Conservation (phyloP, 331 rosid genomes). For the Quercus tomentella region DNA sequence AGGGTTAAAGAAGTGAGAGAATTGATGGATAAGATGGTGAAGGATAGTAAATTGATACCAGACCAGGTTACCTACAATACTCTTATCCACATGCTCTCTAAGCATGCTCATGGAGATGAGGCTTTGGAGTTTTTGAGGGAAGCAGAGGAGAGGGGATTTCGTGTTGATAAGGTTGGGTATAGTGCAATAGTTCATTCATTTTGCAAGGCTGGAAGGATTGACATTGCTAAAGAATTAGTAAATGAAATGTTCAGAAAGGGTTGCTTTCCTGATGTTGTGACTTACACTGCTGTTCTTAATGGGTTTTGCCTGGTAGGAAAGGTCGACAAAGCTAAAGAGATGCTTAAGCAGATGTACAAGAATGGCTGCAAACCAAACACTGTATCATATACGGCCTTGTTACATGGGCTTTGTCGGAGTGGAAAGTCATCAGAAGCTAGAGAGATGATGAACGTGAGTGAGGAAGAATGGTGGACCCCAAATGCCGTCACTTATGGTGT, state of each 20-base stretch:
- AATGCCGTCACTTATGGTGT: slow-evolving; percentile 71
- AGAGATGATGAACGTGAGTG: slow-evolving; percentile 67
- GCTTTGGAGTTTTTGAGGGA: slow-evolving; percentile 70
- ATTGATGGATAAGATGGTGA: slow-evolving; percentile 59
- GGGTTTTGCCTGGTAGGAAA: slow-evolving; percentile 70
- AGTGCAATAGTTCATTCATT: slow-evolving; percentile 81
- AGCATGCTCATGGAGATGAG: slow-evolving; percentile 71
- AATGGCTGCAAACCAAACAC: slow-evolving; percentile 82
- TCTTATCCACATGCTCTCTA: slow-evolving; percentile 67
- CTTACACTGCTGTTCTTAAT: slow-evolving; percentile 67
- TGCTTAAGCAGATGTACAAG: slow-evolving; percentile 83
- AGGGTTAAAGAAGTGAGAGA: slow-evolving; percentile 53
- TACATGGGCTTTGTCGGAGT: slow-evolving; percentile 76
- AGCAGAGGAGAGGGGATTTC: slow-evolving; percentile 65
- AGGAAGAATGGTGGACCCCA: slow-evolving; percentile 90
- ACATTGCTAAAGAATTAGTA: slow-evolving; percentile 65
- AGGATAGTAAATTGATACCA: slow-evolving; percentile 44
- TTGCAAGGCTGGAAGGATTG: slow-evolving; percentile 60
- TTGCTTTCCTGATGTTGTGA: slow-evolving; percentile 84
- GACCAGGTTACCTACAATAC: slow-evolving; percentile 83
- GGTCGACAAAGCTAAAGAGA: slow-evolving; percentile 79
- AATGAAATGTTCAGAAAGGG: slow-evolving; percentile 61
- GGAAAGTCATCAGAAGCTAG: slow-evolving; percentile 78
- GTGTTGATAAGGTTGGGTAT: slow-evolving; percentile 75
- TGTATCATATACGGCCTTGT: slow-evolving; percentile 63